Evolutionary conservation across 345 rosid species (phyloP).

Genomic region (Gossypium mustelinum): DNA sequence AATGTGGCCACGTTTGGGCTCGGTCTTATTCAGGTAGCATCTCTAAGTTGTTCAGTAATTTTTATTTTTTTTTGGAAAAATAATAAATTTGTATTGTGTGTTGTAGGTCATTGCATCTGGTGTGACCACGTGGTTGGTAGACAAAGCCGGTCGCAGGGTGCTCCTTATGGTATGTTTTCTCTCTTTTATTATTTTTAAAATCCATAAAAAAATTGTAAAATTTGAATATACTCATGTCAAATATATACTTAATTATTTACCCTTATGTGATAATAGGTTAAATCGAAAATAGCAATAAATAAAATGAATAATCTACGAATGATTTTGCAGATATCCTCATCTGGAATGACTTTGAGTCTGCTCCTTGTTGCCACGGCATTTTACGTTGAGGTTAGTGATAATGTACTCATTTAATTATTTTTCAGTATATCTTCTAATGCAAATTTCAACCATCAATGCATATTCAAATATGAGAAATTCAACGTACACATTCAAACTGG

Average conservation of each 20-base stretch:
- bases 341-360: conserved; percentile 71
- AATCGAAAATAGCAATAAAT: not conserved
- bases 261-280: no score
- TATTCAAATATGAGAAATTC: not conserved
- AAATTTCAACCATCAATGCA: no score
- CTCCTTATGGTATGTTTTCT: conserved; percentile 63
- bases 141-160: conserved; percentile 82
- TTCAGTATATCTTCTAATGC: no score
- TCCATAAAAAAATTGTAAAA: not conserved
- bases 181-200: not conserved
- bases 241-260: not conserved
- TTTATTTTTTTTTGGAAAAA: not conserved
- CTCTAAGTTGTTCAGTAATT: not conserved
- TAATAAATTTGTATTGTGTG: conserved; percentile 3
- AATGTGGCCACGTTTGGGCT: conserved; percentile 68
- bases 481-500: no score
- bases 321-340: conserved; percentile 59
- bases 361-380: conserved; percentile 66
- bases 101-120: conserved; percentile 77
- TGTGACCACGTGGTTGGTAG: conserved; percentile 76
- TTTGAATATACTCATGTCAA: not conserved
- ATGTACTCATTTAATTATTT: not conserved
- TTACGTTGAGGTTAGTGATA: conserved; percentile 50
- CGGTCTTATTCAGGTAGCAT: conserved; percentile 75
- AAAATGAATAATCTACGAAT: not conserved